Conservation (phyloP, 345 rosid species). For the Turnera subulata region DNA sequence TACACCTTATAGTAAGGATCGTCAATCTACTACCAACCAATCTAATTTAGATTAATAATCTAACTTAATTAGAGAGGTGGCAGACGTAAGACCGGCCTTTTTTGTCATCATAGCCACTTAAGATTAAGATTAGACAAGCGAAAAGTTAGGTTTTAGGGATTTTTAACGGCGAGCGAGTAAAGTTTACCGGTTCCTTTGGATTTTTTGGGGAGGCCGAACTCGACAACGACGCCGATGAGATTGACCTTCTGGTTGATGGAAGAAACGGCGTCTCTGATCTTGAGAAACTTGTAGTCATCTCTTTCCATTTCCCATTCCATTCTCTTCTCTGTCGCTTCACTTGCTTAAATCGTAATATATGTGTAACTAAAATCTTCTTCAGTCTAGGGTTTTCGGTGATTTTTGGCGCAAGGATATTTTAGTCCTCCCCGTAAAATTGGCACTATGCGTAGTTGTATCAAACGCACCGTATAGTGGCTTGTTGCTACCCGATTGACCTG, state of each 20-base stretch:
- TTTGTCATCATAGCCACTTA: constrained; percentile 57
- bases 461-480: too few species aligned
- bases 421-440: too few species aligned
- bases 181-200: constrained; percentile 53
- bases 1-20: constrained; percentile 32
- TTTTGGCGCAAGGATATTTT: too few species aligned
- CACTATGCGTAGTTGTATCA: too few species aligned
- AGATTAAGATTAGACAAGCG: not conserved
- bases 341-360: too few species aligned
- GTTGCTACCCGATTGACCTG: too few species aligned
- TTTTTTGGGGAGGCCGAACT: constrained; percentile 43
- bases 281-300: constrained; percentile 46
- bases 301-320: constrained; percentile 26
- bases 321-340: not conserved
- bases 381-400: not conserved
- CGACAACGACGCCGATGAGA: constrained; percentile 53
- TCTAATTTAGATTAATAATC: not conserved
- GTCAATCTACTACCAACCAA: constrained; percentile 54
- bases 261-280: constrained; percentile 51
- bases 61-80: constrained; percentile 16
- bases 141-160: not conserved
- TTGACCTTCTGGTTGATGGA: constrained; percentile 54
- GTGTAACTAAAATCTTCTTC: constrained; percentile 28
- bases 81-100: constrained; percentile 84
- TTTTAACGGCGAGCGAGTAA: not conserved